Conservation (phyloP, 768 basidiomycete species). For the Amanita pallidorosea region DNA sequence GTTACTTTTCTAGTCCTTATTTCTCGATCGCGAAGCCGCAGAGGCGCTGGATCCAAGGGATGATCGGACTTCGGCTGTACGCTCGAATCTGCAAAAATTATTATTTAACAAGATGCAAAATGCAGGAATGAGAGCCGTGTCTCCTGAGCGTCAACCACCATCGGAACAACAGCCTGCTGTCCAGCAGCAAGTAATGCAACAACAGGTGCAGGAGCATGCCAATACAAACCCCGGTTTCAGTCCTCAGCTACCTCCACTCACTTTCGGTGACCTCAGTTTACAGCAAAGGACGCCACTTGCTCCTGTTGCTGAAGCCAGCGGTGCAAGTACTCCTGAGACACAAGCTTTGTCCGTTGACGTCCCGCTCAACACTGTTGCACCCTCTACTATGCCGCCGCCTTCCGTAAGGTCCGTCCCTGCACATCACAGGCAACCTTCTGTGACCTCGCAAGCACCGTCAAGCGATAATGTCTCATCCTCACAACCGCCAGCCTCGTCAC, state of each 20-base stretch:
- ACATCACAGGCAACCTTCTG: background rate
- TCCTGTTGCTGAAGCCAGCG: slow-evolving; percentile 54
- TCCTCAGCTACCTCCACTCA: slow-evolving; percentile 53
- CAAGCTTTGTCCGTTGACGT: slow-evolving; percentile 14
- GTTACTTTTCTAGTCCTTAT: slow-evolving; percentile 48
- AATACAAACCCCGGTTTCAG: slow-evolving; percentile 12
- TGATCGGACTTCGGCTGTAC: slow-evolving; percentile 63
- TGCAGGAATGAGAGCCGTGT: slow-evolving; percentile 13
- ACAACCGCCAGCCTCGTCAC: background rate
- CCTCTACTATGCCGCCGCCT: background rate
- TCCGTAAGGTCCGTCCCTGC: background rate
- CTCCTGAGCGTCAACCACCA: slow-evolving; percentile 1
- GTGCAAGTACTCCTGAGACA: slow-evolving; percentile 16
- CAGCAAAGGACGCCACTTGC: slow-evolving; percentile 31
- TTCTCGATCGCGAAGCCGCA: slow-evolving; percentile 78
- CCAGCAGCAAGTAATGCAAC: slow-evolving; percentile 6
- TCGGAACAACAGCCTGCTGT: background rate
- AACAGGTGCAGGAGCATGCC: slow-evolving; percentile 3
- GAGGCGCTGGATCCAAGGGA: slow-evolving; percentile 69
- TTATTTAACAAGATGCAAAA: slow-evolving; percentile 54
- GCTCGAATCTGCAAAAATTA: slow-evolving; percentile 51
- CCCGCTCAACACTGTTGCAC: background rate
- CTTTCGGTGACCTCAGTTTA: slow-evolving; percentile 23
- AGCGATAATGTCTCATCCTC: background rate
- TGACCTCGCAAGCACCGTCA: background rate